These are phyloP conservation scores for Pestalotiopsis sp. DNA, from an alignment of 2,329 filamentous ascomycete genomes.

Conservation along the genomic window DNA sequence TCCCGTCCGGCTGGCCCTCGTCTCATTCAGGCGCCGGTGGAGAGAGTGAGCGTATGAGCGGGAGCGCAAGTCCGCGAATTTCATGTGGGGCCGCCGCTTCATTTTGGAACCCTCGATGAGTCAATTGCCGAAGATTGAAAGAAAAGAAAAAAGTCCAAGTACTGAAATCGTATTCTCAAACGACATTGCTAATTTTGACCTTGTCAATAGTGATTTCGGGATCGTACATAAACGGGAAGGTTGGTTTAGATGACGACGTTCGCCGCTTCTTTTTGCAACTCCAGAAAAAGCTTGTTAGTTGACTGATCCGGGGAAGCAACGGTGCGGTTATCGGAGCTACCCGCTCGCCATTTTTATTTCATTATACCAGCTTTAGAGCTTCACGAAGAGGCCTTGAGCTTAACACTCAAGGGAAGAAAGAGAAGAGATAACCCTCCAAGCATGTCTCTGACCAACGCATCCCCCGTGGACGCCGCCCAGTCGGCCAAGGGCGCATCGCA, in stretches of 20 bases:
- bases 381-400: too few relatives aligned
- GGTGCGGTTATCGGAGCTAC: constrained; percentile 9
- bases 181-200: background rate
- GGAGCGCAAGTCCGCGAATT: background rate
- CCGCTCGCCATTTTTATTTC: background rate
- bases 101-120: background rate
- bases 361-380: too few relatives aligned
- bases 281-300: background rate
- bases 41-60: background rate
- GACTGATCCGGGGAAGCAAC: background rate
- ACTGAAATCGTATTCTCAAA: background rate
- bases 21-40: background rate
- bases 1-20: too few relatives aligned
- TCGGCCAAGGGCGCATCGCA: constrained; percentile 82
- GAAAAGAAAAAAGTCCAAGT: background rate
- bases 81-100: background rate
- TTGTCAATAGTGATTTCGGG: background rate
- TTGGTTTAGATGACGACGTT: background rate
- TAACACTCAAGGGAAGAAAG: background rate
- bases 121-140: background rate
- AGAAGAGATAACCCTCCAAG: background rate
- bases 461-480: constrained; percentile 74
- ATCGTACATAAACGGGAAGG: background rate
- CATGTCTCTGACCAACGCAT: constrained; percentile 91
- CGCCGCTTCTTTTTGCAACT: background rate